Percentiles rank a stretch among this genome's conserved stretches.
phyloP scores from a whole-genome alignment of 257 asterid species.

The Solanum sitiens region DNA sequence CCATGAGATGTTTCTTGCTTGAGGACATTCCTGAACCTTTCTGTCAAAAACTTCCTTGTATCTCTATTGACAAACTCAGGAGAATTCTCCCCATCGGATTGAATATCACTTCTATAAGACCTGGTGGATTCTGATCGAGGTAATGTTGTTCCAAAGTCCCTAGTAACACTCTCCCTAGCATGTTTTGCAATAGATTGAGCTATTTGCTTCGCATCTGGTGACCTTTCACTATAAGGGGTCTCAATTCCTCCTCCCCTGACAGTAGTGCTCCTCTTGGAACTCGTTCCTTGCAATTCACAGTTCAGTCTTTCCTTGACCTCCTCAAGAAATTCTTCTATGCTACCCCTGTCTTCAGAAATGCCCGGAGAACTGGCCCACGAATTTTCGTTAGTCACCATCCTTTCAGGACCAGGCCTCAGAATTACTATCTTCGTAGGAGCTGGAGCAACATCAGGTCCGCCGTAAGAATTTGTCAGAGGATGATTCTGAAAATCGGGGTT shows the following conservation, averaged over 20 bases:
- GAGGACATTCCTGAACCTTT: slow-evolving; percentile 65
- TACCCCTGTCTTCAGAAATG: slow-evolving; percentile 54
- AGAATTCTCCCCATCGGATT: slow-evolving; percentile 39
- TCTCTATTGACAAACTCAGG: slow-evolving; percentile 62
- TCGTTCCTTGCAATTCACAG: slow-evolving; percentile 67
- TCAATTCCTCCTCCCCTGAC: slow-evolving; percentile 89
- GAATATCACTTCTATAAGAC: slow-evolving; percentile 60
- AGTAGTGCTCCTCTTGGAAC: slow-evolving; percentile 39
- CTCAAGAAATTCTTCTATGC: slow-evolving; percentile 74
- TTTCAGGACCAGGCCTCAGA: slow-evolving; percentile 78
- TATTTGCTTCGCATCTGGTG: slow-evolving; percentile 65
- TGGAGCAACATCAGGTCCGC: slow-evolving; percentile 19
- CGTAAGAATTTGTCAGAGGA: slow-evolving; percentile 11
- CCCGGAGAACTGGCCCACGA: slow-evolving; percentile 78
- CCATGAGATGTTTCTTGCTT: slow-evolving; percentile 43
- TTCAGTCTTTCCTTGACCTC: slow-evolving; percentile 90
- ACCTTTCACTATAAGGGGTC: slow-evolving; percentile 76
- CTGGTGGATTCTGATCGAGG: slow-evolving; percentile 83
- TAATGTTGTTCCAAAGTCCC: slow-evolving; percentile 49
- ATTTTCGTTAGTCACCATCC: slow-evolving; percentile 30
- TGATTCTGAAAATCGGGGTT: slow-evolving; percentile 16
- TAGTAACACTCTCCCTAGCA: slow-evolving; percentile 66
- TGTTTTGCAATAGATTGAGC: slow-evolving; percentile 70
- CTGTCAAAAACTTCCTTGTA: slow-evolving; percentile 68
- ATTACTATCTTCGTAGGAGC: slow-evolving; percentile 66